Conservation (phyloP, 176 grass and related monocot genomes). For the Cenchrus americanus region DNA sequence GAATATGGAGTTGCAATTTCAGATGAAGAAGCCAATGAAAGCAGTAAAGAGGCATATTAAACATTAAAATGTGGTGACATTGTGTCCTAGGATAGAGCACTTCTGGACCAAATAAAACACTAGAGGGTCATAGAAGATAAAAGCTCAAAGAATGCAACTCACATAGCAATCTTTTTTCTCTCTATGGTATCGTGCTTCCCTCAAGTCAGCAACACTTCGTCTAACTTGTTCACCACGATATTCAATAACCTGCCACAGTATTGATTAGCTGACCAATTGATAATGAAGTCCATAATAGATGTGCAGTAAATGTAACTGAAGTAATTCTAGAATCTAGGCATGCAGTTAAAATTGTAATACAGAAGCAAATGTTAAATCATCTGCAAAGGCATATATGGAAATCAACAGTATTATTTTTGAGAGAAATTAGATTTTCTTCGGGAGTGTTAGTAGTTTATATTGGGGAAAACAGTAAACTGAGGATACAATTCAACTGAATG, state of each 20-base stretch:
- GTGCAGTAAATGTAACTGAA: background rate
- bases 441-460: background rate
- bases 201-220: conserved; percentile 80
- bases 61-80: background rate
- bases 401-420: background rate
- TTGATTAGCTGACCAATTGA: background rate
- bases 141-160: conserved; percentile 36
- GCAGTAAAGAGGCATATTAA: background rate
- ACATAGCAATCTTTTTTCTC: conserved; percentile 97
- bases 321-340: conserved; percentile 28
- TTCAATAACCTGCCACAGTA: conserved; percentile 71
- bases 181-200: conserved; percentile 78
- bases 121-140: conserved; percentile 14
- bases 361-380: conserved; percentile 4
- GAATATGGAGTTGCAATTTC: background rate
- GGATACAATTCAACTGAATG: background rate
- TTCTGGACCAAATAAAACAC: background rate
- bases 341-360: background rate
- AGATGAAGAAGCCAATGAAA: background rate
- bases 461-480: background rate
- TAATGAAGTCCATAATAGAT: background rate
- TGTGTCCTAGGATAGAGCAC: background rate
- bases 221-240: conserved; percentile 95
- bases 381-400: background rate
- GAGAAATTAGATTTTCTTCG: background rate